phyloP scores from a whole-genome alignment of 768 basidiomycete species.

The Cytidiella melzeri region DNA sequence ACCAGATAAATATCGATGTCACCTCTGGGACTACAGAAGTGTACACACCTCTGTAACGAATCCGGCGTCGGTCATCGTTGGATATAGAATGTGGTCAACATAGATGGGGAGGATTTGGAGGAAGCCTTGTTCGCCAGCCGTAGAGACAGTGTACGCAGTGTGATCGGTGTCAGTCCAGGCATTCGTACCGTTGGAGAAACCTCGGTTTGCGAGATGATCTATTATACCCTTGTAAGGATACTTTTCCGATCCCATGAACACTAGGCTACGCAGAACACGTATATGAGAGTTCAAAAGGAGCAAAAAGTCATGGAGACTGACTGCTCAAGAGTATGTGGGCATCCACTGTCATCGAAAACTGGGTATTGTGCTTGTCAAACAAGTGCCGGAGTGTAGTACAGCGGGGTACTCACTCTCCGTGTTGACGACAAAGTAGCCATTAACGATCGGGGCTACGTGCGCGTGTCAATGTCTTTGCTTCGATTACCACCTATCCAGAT shows the following conservation, averaged over 20 bases:
- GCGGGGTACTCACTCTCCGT: slow-evolving; percentile 69
- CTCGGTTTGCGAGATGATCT: slow-evolving; percentile 91
- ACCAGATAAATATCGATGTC: neutral
- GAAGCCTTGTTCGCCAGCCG: slow-evolving; percentile 91
- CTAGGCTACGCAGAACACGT: slow-evolving; percentile 42
- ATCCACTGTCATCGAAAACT: slow-evolving; percentile 94
- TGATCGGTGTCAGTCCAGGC: slow-evolving; percentile 97
- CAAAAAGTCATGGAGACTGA: slow-evolving; percentile 32
- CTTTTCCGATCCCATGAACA: slow-evolving; percentile 94
- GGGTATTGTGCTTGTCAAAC: neutral
- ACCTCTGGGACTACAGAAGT: neutral
- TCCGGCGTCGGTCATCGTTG: slow-evolving; percentile 85
- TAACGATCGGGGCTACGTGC: slow-evolving; percentile 70
- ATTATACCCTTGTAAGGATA: slow-evolving; percentile 96
- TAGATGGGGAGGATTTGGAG: slow-evolving; percentile 83
- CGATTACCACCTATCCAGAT: slow-evolving; percentile 1
- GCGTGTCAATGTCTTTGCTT: slow-evolving; percentile 15
- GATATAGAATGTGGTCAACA: slow-evolving; percentile 94
- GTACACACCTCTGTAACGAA: slow-evolving; percentile 50
- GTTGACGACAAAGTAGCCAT: slow-evolving; percentile 84
- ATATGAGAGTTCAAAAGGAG: neutral
- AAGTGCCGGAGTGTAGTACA: neutral
- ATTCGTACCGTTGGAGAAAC: slow-evolving; percentile 87
- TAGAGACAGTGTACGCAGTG: slow-evolving; percentile 93
- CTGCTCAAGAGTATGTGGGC: slow-evolving; percentile 97